A percentile compares a stretch with the other conserved stretches of the same genome.
These are phyloP conservation scores for Aspergillus caelatus DNA, from an alignment of 2,329 filamentous ascomycete species.

Conservation along the genomic window DNA sequence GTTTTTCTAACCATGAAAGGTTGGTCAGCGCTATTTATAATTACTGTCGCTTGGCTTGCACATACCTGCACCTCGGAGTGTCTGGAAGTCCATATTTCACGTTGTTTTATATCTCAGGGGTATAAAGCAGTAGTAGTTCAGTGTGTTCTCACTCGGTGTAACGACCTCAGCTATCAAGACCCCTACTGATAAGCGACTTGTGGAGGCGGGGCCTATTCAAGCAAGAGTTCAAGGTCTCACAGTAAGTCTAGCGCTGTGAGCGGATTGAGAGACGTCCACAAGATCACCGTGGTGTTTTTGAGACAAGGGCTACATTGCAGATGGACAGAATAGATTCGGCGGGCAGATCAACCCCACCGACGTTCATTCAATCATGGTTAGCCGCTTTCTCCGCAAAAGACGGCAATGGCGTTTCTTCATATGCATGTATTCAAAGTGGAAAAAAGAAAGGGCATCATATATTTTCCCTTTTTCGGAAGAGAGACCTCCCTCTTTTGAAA, in stretches of 20 bases:
- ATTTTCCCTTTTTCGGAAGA: not conserved
- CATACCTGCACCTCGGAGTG: constrained; percentile 33
- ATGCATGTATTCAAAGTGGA: not conserved
- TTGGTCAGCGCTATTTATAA: constrained; percentile 1
- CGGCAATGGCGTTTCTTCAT: constrained; percentile 9
- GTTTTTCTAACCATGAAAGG: constrained; percentile 58
- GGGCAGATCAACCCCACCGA: constrained; percentile 20
- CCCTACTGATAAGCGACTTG: not conserved
- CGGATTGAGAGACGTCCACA: not conserved
- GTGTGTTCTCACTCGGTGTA: not conserved
- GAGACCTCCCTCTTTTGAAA: not conserved
- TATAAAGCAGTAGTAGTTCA: not conserved
- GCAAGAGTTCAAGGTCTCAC: not conserved
- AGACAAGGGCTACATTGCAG: constrained; percentile 4
- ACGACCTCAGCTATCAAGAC: not conserved
- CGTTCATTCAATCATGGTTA: constrained; percentile 17
- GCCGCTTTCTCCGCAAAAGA: constrained; percentile 11
- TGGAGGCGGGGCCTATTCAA: not conserved
- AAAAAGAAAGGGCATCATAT: not conserved
- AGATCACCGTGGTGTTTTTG: not conserved
- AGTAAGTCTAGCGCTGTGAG: not conserved
- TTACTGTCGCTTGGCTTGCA: not conserved
- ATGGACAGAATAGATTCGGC: constrained; percentile 8
- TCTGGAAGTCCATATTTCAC: constrained; percentile 26
- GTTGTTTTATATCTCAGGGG: not conserved